These are phyloP conservation scores for Tuctoria greenei DNA, from an alignment of 176 grass and related monocot species.

Conservation along the genomic window DNA sequence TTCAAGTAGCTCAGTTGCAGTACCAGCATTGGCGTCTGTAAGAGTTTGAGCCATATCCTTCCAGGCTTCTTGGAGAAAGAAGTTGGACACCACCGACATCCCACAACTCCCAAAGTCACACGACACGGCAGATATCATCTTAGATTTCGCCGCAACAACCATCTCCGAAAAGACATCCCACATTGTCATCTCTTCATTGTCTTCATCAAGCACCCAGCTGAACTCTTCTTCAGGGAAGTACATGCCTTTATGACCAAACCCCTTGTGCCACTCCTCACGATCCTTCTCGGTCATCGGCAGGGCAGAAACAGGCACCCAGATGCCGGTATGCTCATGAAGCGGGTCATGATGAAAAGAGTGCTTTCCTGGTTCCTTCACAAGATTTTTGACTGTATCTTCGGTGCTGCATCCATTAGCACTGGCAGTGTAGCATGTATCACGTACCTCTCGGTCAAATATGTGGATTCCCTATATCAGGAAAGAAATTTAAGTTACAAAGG, in stretches of 20 bases:
- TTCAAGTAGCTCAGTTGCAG: conserved; percentile 59
- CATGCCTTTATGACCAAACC: conserved; percentile 50
- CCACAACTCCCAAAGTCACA: conserved; percentile 49
- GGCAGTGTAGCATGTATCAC: neutral
- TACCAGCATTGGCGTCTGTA: conserved; percentile 54
- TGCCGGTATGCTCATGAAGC: conserved; percentile 65
- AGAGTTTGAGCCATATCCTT: conserved; percentile 71
- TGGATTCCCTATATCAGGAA: conserved; percentile 24
- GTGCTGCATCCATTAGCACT: neutral
- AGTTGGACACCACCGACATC: conserved; percentile 53
- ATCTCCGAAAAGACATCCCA: conserved; percentile 88
- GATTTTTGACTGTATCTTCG: conserved; percentile 20
- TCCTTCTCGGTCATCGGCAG: conserved; percentile 73
- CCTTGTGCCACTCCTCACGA: conserved; percentile 59
- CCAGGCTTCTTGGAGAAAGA: conserved; percentile 70
- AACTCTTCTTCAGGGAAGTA: conserved; percentile 69
- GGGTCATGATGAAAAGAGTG: conserved; percentile 46
- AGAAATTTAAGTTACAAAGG: neutral
- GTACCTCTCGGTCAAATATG: conserved; percentile 40
- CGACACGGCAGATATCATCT: conserved; percentile 46
- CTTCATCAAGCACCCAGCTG: conserved; percentile 60
- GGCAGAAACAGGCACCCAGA: conserved; percentile 85
- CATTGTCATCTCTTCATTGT: conserved; percentile 75
- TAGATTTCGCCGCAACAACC: conserved; percentile 55
- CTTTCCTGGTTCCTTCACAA: conserved; percentile 7